phyloP scores from a whole-genome alignment of 1,139 yeast species.

The Suhomyces bokatorum region DNA sequence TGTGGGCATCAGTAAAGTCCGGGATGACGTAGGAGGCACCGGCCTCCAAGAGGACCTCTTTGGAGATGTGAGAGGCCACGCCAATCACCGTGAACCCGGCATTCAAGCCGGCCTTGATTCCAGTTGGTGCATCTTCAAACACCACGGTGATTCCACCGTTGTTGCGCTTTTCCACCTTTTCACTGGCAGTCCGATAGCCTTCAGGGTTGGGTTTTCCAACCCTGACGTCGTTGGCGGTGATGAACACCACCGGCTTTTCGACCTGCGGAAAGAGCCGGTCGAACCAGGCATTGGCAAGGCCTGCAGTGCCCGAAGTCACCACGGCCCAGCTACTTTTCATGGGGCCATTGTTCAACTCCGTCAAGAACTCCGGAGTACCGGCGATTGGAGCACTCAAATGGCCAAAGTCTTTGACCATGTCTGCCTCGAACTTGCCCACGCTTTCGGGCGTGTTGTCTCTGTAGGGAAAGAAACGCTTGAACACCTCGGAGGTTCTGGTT shows the following conservation, averaged over 20 bases:
- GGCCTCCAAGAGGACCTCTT: slow-evolving; percentile 19
- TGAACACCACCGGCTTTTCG: slow-evolving; percentile 19
- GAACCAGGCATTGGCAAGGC: slow-evolving; percentile 23
- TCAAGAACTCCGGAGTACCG: slow-evolving; percentile 17
- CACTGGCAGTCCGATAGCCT: slow-evolving; percentile 20
- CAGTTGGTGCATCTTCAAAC: slow-evolving; percentile 27
- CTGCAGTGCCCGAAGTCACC: slow-evolving; percentile 23
- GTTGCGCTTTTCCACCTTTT: slow-evolving; percentile 8
- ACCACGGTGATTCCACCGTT: slow-evolving; percentile 17
- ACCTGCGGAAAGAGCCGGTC: slow-evolving; percentile 14
- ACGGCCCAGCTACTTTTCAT: slow-evolving; percentile 20
- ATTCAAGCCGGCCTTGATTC: slow-evolving; percentile 21
- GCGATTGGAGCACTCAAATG: slow-evolving; percentile 20
- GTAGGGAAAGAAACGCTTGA: slow-evolving; percentile 19
- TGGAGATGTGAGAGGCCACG: slow-evolving; percentile 22
- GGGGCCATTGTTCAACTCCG: slow-evolving; percentile 11
- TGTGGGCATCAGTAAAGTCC: slow-evolving; percentile 17
- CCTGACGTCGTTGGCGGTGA: slow-evolving; percentile 24
- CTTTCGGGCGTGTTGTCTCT: slow-evolving; percentile 11
- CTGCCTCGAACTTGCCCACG: slow-evolving; percentile 18
- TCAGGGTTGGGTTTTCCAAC: slow-evolving; percentile 22
- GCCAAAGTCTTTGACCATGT: slow-evolving; percentile 20
- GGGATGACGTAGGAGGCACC: slow-evolving; percentile 23
- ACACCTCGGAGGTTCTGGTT: slow-evolving; percentile 19
- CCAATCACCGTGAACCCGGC: slow-evolving; percentile 25